Percentiles rank a stretch among this genome's conserved stretches.
Evolutionary conservation across 352 stramenopile genomes (phyloP).

Genomic region (Aphanomyces astaci): DNA sequence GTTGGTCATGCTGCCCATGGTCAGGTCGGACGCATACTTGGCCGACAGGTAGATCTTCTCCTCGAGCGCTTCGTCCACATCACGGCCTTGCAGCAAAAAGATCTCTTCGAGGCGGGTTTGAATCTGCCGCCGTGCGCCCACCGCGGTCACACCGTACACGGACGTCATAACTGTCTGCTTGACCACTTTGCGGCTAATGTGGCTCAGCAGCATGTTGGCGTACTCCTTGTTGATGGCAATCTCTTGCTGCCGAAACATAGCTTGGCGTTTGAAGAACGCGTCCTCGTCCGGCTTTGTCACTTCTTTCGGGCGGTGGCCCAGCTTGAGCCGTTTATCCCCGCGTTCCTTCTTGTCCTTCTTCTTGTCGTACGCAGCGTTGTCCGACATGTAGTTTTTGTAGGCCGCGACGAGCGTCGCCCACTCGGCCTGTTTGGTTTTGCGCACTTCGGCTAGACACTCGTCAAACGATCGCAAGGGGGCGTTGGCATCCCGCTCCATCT

Average conservation of each 20-base stretch:
- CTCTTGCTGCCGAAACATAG: not conserved
- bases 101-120: slow-evolving; percentile 92
- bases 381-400: not conserved
- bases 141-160: slow-evolving; percentile 99
- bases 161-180: slow-evolving; percentile 99
- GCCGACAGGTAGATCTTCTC: slow-evolving; percentile 80
- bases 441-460: slow-evolving; percentile 22
- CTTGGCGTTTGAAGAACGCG: not conserved
- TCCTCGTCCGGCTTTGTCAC: not conserved
- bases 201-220: slow-evolving; percentile 60
- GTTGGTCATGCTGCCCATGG: slow-evolving; percentile 95
- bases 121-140: slow-evolving; percentile 98
- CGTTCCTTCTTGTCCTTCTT: not conserved
- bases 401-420: not conserved
- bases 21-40: slow-evolving; percentile 92
- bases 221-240: slow-evolving; percentile 25
- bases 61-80: slow-evolving; percentile 73
- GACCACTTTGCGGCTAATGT: slow-evolving; percentile 92
- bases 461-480: slow-evolving; percentile 33
- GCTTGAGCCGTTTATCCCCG: not conserved
- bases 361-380: not conserved
- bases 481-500: slow-evolving; percentile 60
- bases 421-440: not conserved
- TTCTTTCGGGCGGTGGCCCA: not conserved
- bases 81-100: slow-evolving; percentile 66